A percentile compares a stretch with the other conserved stretches of the same genome.
phyloP scores from a whole-genome alignment of 2,329 filamentous ascomycete genomes.

The Fusarium sp. region DNA sequence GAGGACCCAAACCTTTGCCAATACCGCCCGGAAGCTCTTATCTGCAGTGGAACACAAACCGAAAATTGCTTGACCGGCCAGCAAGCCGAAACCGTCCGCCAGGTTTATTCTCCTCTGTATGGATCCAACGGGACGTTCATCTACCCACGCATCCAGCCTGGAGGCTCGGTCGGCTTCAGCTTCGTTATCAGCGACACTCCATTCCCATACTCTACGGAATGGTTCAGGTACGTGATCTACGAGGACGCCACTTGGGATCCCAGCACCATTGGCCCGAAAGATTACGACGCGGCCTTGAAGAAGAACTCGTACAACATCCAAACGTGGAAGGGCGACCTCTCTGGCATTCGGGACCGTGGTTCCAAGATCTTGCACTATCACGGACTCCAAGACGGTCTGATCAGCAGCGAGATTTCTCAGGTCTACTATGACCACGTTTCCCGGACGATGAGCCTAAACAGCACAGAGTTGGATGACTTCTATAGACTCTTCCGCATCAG shows the following conservation, averaged over 20 bases:
- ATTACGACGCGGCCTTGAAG: slow-evolving; percentile 55
- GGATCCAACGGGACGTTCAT: slow-evolving; percentile 51
- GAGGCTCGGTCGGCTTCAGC: slow-evolving; percentile 50
- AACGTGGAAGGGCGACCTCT: slow-evolving; percentile 58
- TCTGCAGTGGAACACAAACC: slow-evolving; percentile 49
- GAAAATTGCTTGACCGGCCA: slow-evolving; percentile 21
- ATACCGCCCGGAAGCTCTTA: slow-evolving; percentile 59
- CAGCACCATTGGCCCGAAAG: slow-evolving; percentile 53
- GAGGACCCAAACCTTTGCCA: slow-evolving; percentile 63
- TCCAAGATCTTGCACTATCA: slow-evolving; percentile 65
- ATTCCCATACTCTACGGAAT: slow-evolving; percentile 39
- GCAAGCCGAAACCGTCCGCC: slow-evolving; percentile 28
- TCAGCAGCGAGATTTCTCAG: slow-evolving; percentile 45
- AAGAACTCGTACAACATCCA: slow-evolving; percentile 33
- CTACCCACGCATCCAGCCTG: slow-evolving; percentile 36
- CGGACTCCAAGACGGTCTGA: slow-evolving; percentile 51
- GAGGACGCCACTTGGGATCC: slow-evolving; percentile 54
- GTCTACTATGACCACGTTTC: slow-evolving; percentile 48
- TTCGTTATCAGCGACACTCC: slow-evolving; percentile 26
- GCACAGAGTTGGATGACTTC: slow-evolving; percentile 61
- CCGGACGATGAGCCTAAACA: slow-evolving; percentile 46
- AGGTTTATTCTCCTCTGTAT: slow-evolving; percentile 35
- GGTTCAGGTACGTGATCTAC: slow-evolving; percentile 59
- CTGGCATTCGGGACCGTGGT: slow-evolving; percentile 57
- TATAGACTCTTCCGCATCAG: slow-evolving; percentile 68